phyloP scores from a whole-genome alignment of 2,329 filamentous ascomycete species.

The Aureobasidium pullulans region DNA sequence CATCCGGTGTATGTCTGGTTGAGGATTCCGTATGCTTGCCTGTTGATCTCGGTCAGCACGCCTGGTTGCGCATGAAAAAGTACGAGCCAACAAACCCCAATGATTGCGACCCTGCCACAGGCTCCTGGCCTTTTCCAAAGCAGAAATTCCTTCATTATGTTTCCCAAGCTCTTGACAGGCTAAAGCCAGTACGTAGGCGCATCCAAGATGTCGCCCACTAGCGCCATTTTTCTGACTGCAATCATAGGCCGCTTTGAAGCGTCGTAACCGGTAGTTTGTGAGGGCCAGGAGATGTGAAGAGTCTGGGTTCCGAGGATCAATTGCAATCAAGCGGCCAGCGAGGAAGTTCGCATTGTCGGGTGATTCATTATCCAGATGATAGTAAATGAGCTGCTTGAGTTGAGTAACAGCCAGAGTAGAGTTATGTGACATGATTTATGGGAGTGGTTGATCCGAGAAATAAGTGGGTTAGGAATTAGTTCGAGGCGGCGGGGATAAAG shows the following conservation, averaged over 20 bases:
- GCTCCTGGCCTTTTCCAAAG: constrained; percentile 73
- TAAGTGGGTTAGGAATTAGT: not conserved
- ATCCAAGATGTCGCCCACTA: constrained; percentile 71
- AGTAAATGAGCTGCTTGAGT: constrained; percentile 59
- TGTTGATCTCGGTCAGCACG: constrained; percentile 22
- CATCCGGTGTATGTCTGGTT: constrained; percentile 70
- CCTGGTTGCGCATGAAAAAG: not conserved
- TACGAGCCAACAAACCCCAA: constrained; percentile 35
- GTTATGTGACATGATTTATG: constrained; percentile 44
- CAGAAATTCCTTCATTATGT: constrained; percentile 71
- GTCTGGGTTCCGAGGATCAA: constrained; percentile 74
- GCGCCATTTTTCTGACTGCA: constrained; percentile 63
- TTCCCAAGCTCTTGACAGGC: constrained; percentile 73
- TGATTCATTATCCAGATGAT: constrained; percentile 81
- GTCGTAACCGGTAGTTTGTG: constrained; percentile 74
- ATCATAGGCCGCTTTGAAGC: constrained; percentile 80
- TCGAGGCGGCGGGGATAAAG: not conserved
- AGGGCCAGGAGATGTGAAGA: constrained; percentile 75
- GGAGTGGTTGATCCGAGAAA: not conserved
- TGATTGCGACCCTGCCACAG: constrained; percentile 68
- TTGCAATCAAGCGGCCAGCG: constrained; percentile 74
- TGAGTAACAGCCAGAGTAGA: constrained; percentile 51
- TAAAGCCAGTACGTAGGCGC: constrained; percentile 86
- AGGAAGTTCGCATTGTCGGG: constrained; percentile 90
- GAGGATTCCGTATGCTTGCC: constrained; percentile 68